Base-by-base conservation (phyloP, 2,329 filamentous ascomycete genomes). In the Aspergillus ochraceus region DNA sequence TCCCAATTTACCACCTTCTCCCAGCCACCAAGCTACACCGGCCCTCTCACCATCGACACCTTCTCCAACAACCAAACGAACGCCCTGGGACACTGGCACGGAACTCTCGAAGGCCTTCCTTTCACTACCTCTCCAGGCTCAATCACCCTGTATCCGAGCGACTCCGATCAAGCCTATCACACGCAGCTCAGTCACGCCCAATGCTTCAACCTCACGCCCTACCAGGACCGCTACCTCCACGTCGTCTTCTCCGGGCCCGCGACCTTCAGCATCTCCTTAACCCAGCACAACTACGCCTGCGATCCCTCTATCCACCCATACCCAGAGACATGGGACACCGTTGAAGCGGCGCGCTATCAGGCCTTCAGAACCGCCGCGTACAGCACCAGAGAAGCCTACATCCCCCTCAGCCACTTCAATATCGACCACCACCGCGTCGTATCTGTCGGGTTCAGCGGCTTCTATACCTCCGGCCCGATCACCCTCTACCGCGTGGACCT, bases 301-400 rank as follows among this genome's bases (percentile, higher is more conserved):
- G 80, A 86, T 68, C 75, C 81, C 5, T 68, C 71, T 19, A 77
- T 84, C 26, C 80, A 80, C 19, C 88, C 88, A 0, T 89, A 82
- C 67, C 88, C 88, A 0, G 86, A 85, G 70, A 89, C 87, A 0
- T 88, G 87, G 80, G 88, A 90, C 70, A 87, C 85, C 0, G 77
- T 89, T 19, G 86, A 90, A 71, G 87, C 87, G 1, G 77, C 80
- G 4, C 82, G 87, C 49, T 90, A 90, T 69, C 74, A 80, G 0
- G 79, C 19, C 9, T 11, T 19, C 19, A 39, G 5, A 17, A 42
- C 14, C 36, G 5, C 36, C 12, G 14, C 36, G 3, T 5, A 17
- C 14, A n/a, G 77, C 57, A 73, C 73, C 20, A 71, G 75, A 0
- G 82, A 88, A 68, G 86, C 90, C 61, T 90, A 89, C 74, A 83